These are phyloP conservation scores for Gryganskiella cystojenkinii DNA, from an alignment of 192 early-diverging fungal genomes.

Conservation along the genomic window DNA sequence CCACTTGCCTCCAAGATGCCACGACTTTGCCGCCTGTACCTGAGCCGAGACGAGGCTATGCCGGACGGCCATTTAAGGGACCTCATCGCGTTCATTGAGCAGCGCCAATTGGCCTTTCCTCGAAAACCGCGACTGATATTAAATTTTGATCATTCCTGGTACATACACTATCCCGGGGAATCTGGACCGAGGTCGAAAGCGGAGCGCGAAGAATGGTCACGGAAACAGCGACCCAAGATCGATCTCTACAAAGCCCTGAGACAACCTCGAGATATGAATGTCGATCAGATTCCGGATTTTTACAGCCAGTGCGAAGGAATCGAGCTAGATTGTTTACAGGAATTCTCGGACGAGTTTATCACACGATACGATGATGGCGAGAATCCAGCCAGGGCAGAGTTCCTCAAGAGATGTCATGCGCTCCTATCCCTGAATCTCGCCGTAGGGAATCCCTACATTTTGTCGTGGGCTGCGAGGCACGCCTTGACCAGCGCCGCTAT, in stretches of 20 bases:
- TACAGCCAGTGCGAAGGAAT: not conserved
- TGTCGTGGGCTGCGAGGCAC: slow-evolving; percentile 12
- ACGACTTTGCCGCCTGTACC: too few species aligned
- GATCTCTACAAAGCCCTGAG: slow-evolving; percentile 9
- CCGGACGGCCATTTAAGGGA: too few species aligned
- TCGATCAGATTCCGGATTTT: not conserved
- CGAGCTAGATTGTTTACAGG: not conserved
- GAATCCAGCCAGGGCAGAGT: slow-evolving; percentile 6
- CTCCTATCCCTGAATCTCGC: not conserved
- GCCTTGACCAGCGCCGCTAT: not conserved
- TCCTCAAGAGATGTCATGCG: slow-evolving; percentile 4
- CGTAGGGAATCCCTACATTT: not conserved
- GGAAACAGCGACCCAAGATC: not conserved
- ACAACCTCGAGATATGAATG: not conserved
- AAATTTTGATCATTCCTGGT: too few species aligned
- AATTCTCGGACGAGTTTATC: not conserved
- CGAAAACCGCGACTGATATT: too few species aligned
- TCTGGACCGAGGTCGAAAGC: too few species aligned
- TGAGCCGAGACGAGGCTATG: too few species aligned
- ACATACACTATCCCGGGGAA: too few species aligned
- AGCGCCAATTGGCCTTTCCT: too few species aligned
- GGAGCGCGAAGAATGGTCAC: too few species aligned
- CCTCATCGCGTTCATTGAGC: too few species aligned
- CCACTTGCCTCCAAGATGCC: too few species aligned
- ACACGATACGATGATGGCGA: slow-evolving; percentile 8